These are phyloP conservation scores for Hypseocharis bilobata DNA, from an alignment of 441 rosid genomes.

Conservation along the genomic window DNA sequence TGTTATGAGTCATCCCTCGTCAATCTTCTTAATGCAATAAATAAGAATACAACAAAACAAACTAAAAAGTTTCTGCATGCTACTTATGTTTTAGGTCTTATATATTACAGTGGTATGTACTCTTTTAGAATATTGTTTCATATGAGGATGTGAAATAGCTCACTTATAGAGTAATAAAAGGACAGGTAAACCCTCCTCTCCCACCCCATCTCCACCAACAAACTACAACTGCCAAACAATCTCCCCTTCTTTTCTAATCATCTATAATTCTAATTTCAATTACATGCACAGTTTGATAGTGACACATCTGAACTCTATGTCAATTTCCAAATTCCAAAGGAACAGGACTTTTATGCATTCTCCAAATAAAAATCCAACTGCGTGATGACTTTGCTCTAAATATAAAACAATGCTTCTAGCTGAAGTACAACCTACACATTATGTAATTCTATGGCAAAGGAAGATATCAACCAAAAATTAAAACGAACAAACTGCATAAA, in stretches of 20 bases:
- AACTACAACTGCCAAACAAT: too few relatives aligned
- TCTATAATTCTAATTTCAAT: neutral
- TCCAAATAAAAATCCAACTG: neutral
- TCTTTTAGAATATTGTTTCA: neutral
- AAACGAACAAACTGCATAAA: conserved; percentile 5
- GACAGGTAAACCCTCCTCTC: too few relatives aligned
- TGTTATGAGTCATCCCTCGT: too few relatives aligned
- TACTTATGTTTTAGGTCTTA: neutral
- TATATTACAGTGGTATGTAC: neutral
- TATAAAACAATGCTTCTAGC: conserved; percentile 7
- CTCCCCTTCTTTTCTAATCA: neutral
- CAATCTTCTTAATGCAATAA: neutral
- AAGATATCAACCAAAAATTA: neutral
- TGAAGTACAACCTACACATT: neutral
- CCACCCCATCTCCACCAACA: too few relatives aligned
- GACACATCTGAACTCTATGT: neutral
- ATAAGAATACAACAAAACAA: neutral
- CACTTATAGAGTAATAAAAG: too few relatives aligned
- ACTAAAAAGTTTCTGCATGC: neutral
- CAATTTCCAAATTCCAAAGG: neutral
- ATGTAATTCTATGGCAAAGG: neutral
- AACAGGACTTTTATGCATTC: too few relatives aligned
- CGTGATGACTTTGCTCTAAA: neutral
- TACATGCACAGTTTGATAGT: neutral
- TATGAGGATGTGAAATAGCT: too few relatives aligned